These are phyloP conservation scores for Pleurotus eryngii DNA, from an alignment of 768 basidiomycete genomes.

Conservation along the genomic window DNA sequence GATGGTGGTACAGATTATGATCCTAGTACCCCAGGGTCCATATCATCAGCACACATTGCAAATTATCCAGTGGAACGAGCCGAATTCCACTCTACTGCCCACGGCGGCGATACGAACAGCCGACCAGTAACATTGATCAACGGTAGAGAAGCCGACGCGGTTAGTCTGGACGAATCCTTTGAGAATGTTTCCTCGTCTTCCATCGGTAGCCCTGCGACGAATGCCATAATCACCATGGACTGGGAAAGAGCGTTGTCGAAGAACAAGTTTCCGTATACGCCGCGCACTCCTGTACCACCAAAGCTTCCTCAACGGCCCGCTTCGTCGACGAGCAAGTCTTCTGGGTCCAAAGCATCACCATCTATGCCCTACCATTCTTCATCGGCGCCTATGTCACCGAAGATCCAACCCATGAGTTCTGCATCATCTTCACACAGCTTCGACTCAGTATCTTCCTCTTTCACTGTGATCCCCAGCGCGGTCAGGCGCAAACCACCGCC, in stretches of 20 bases:
- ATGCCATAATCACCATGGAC: slow-evolving; percentile 40
- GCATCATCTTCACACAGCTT: slow-evolving; percentile 18
- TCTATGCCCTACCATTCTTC: slow-evolving; percentile 5
- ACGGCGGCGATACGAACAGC: neutral
- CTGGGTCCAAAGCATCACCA: slow-evolving; percentile 10
- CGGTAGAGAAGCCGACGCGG: slow-evolving; percentile 42
- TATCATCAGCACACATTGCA: slow-evolving; percentile 35
- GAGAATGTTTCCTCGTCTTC: slow-evolving; percentile 62
- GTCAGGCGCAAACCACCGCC: slow-evolving; percentile 13
- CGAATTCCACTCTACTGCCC: slow-evolving; percentile 15
- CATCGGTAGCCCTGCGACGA: slow-evolving; percentile 48
- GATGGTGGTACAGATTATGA: slow-evolving; percentile 36
- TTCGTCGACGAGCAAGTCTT: neutral
- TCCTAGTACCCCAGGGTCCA: slow-evolving; percentile 38
- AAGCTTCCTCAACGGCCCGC: slow-evolving; percentile 46
- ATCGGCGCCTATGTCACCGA: slow-evolving; percentile 11
- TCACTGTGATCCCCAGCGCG: neutral
- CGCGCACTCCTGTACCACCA: slow-evolving; percentile 36
- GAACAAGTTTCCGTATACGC: slow-evolving; percentile 2
- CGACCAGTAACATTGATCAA: slow-evolving; percentile 14
- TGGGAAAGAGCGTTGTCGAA: slow-evolving; percentile 47
- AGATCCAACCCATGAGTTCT: slow-evolving; percentile 4
- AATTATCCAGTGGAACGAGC: slow-evolving; percentile 47
- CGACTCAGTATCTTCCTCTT: slow-evolving; percentile 5
- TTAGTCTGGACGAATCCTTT: slow-evolving; percentile 68